Conservation (phyloP, 2,329 filamentous ascomycete species). For the Fusarium sp. region DNA sequence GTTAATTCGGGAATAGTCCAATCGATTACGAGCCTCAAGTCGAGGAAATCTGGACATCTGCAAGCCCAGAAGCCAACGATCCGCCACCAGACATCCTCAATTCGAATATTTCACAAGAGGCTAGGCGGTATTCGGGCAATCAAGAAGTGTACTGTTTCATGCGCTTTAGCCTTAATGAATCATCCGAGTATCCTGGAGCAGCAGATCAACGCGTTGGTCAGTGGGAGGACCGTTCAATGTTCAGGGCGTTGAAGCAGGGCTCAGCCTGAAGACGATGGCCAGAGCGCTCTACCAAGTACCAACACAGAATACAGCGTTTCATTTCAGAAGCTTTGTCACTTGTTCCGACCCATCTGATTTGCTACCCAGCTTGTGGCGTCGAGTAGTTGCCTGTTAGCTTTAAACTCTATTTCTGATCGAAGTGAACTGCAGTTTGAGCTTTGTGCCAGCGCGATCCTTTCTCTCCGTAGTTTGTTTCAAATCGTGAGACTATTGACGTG, state of each 20-base stretch:
- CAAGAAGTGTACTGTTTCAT: too few relatives aligned
- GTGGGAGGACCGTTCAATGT: background rate
- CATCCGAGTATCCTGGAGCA: background rate
- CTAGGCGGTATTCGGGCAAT: background rate
- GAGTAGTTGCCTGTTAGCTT: background rate
- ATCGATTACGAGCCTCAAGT: background rate
- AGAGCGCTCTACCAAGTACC: background rate
- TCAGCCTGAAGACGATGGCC: background rate
- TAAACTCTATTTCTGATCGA: conserved; percentile 9
- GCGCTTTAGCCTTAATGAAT: background rate
- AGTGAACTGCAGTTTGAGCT: background rate
- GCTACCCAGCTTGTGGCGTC: background rate
- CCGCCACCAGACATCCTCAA: background rate
- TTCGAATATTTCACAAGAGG: background rate
- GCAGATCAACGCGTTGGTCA: background rate
- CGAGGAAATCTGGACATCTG: background rate
- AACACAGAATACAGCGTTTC: background rate
- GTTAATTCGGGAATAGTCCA: background rate
- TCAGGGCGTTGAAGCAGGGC: background rate
- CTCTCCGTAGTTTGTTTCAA: conserved; percentile 4
- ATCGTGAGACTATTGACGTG: background rate
- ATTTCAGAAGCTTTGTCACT: background rate
- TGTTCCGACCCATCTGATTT: background rate
- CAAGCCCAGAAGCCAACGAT: background rate
- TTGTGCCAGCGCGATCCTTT: background rate